Percentiles rank a stretch among this genome's conserved stretches.
Conservation (phyloP, 148 eudicot genomes). For the Nyssa sinensis region DNA sequence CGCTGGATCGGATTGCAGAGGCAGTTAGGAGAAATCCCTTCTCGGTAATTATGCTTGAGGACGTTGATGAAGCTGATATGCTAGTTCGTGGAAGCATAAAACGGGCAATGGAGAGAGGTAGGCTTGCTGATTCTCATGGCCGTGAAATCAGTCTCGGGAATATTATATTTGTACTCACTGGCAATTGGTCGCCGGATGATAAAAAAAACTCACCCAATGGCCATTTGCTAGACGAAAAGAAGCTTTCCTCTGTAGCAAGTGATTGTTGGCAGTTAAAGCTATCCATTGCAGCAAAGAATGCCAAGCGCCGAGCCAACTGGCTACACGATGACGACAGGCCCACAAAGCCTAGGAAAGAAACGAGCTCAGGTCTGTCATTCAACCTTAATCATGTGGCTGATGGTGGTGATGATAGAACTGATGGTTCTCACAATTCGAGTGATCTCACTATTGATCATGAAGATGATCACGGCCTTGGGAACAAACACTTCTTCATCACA, state of each 20-base stretch:
- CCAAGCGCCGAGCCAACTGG: constrained; percentile 65
- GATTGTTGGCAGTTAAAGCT: constrained; percentile 76
- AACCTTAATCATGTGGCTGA: constrained; percentile 73
- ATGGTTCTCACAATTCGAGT: constrained; percentile 74
- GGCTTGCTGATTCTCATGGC: constrained; percentile 80
- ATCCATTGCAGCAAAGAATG: constrained; percentile 43
- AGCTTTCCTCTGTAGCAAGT: constrained; percentile 46
- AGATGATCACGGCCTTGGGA: constrained; percentile 42
- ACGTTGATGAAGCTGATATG: constrained; percentile 77
- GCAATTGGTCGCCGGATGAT: constrained; percentile 44
- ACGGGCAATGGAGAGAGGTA: constrained; percentile 84
- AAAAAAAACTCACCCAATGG: constrained; percentile 19
- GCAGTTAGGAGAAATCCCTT: constrained; percentile 75
- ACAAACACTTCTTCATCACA: constrained; percentile 39
- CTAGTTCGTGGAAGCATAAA: constrained; percentile 67
- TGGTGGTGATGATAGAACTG: constrained; percentile 54
- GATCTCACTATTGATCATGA: constrained; percentile 81
- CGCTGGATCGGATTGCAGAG: constrained; percentile 70
- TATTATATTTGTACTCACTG: constrained; percentile 67
- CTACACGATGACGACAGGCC: constrained; percentile 43
- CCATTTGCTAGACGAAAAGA: constrained; percentile 51
- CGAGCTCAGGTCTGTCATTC: constrained; percentile 38
- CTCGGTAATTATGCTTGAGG: constrained; percentile 80
- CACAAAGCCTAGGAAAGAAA: constrained; percentile 52
- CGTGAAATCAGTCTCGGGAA: constrained; percentile 90